phyloP scores from a whole-genome alignment of 805 yeast genomes.

The Candida nemodendra region DNA sequence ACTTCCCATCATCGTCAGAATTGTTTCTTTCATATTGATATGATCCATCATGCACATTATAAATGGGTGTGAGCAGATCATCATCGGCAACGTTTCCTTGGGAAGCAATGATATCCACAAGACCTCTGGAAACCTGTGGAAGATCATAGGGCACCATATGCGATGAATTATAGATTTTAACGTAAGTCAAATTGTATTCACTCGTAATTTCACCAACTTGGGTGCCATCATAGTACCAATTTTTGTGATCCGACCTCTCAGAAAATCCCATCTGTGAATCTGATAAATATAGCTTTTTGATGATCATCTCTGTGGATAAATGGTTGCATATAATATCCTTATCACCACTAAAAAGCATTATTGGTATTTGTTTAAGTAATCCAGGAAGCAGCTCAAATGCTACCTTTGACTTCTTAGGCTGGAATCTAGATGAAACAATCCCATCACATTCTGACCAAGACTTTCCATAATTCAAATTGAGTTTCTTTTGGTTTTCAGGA shows the following conservation, averaged over 20 bases:
- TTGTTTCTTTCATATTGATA: conserved; percentile 10
- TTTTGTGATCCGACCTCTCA: conserved; percentile 20
- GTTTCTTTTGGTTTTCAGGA: conserved; percentile 44
- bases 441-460: conserved; percentile 79
- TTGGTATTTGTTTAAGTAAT: conserved; percentile 55
- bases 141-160: conserved; percentile 94
- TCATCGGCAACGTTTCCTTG: conserved; percentile 29
- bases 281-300: conserved; percentile 58
- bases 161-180: conserved; percentile 70
- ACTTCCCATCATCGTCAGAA: conserved; percentile 2
- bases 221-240: conserved; percentile 46
- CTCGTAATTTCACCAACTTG: conserved; percentile 39
- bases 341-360: conserved; percentile 82
- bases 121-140: conserved; percentile 65
- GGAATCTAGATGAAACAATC: conserved; percentile 52
- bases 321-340: conserved; percentile 87
- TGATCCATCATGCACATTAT: conserved; percentile 16
- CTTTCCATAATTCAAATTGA: conserved; percentile 44
- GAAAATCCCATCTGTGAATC: conserved; percentile 55
- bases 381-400: conserved; percentile 66
- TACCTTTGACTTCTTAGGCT: conserved; percentile 53
- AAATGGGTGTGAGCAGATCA: conserved; percentile 29
- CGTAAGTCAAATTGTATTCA: conserved; percentile 74
- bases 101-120: conserved; percentile 52
- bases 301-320: conserved; percentile 53